Evolutionary conservation across 31 red algal species (phyloP).

Genomic region (Odonthalia washingtoniensis): DNA sequence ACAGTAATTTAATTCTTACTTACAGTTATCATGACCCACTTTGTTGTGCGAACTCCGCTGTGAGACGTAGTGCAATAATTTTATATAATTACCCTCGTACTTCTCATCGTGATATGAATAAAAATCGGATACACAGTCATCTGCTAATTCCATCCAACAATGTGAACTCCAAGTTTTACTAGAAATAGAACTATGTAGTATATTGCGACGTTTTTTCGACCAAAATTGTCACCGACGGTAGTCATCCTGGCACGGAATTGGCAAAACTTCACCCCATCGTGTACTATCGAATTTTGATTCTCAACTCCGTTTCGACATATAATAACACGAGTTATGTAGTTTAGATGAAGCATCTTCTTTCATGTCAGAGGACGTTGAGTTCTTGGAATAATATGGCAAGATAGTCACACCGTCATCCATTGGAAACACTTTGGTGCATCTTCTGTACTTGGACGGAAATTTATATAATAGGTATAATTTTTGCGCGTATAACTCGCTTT

Average conservation of each 20-base stretch:
- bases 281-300: conserved; percentile 4
- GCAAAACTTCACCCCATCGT: conserved; percentile 3
- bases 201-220: conserved; percentile 41
- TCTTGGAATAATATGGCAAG: background rate
- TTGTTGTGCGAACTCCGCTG: no score
- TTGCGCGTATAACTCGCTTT: no score
- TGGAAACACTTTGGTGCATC: background rate
- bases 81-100: no score
- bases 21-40: no score
- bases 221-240: conserved; percentile 49
- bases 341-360: conserved; percentile 23
- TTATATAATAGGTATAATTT: conserved; percentile 16
- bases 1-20: no score
- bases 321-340: conserved; percentile 33
- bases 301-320: conserved; percentile 36
- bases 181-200: no score
- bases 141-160: no score
- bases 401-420: conserved; percentile 9
- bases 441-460: conserved; percentile 24
- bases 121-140: no score
- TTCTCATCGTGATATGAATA: no score
- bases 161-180: conserved; percentile 19
- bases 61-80: no score
- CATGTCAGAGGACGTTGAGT: background rate
- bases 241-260: conserved; percentile 49